phyloP scores from a whole-genome alignment of 2,329 filamentous ascomycete genomes.

The Cladosporium sp. region DNA sequence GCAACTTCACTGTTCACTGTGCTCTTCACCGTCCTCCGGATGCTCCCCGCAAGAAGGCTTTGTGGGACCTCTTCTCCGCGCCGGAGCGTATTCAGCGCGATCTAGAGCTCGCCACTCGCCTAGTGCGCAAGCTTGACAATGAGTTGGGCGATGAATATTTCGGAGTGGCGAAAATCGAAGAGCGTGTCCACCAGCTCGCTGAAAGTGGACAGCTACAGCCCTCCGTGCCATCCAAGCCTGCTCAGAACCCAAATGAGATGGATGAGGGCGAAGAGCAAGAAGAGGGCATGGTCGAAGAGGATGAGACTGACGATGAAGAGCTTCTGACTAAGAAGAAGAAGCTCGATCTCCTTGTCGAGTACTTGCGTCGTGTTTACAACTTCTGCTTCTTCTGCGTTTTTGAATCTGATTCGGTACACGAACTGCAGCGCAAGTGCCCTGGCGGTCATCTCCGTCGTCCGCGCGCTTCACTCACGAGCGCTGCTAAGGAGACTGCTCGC shows the following conservation, averaged over 20 bases:
- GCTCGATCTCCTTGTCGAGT: slow-evolving; percentile 91
- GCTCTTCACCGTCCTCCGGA: slow-evolving; percentile 88
- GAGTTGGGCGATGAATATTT: slow-evolving; percentile 76
- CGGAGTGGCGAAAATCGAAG: slow-evolving; percentile 75
- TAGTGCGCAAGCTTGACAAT: slow-evolving; percentile 79
- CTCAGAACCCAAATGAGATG: slow-evolving; percentile 57
- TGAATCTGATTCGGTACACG: slow-evolving; percentile 94
- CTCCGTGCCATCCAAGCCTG: slow-evolving; percentile 47
- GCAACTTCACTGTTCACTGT: slow-evolving; percentile 96
- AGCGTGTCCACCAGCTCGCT: slow-evolving; percentile 77
- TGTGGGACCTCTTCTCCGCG: slow-evolving; percentile 95
- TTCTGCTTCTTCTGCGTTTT: slow-evolving; percentile 99
- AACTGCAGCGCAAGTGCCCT: slow-evolving; percentile 91
- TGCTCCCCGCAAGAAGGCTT: slow-evolving; percentile 84
- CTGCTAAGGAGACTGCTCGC: slow-evolving; percentile 78
- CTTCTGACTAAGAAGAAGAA: slow-evolving; percentile 92
- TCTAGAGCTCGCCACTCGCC: slow-evolving; percentile 72
- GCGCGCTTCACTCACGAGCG: slow-evolving; percentile 74
- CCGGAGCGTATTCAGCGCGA: slow-evolving; percentile 93
- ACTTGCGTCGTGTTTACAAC: slow-evolving; percentile 92
- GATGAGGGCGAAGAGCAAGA: slow-evolving; percentile 76
- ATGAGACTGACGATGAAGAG: slow-evolving; percentile 77
- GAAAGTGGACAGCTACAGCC: slow-evolving; percentile 74
- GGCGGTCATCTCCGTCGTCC: slow-evolving; percentile 95
- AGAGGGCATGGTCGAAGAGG: slow-evolving; percentile 45